Percentiles rank a stretch among this genome's conserved stretches.
Conservation (phyloP, 1,284 basidiomycete species). For the Ceratobasidium sp. region DNA sequence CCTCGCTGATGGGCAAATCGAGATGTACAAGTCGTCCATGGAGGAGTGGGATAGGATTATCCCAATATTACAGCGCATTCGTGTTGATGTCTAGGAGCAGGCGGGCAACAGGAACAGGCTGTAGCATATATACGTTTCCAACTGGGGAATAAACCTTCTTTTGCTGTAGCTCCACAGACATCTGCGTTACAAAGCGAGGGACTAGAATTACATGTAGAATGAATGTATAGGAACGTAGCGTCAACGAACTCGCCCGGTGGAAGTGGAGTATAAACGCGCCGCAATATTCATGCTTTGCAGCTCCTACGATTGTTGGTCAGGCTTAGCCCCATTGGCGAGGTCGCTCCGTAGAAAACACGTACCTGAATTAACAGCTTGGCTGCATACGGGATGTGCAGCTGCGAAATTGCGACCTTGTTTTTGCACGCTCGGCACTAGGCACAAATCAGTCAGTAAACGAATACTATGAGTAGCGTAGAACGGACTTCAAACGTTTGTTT, state of each 20-base stretch:
- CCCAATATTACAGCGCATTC: conserved; percentile 85
- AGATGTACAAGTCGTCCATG: conserved; percentile 86
- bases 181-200: conserved; percentile 32
- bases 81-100: conserved; percentile 75
- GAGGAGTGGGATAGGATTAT: conserved; percentile 94
- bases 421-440: conserved; percentile 83
- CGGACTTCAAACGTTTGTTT: conserved; percentile 83
- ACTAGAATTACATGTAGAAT: conserved; percentile 10
- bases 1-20: conserved; percentile 93
- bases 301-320: conserved; percentile 63
- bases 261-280: conserved; percentile 82
- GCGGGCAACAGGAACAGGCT: neutral
- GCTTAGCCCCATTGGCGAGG: neutral
- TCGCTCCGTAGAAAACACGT: conserved; percentile 49
- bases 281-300: conserved; percentile 93
- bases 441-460: conserved; percentile 7
- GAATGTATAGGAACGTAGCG: neutral
- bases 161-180: neutral
- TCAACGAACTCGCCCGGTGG: conserved; percentile 68
- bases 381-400: conserved; percentile 91
- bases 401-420: conserved; percentile 94
- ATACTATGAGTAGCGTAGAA: conserved; percentile 5
- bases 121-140: conserved; percentile 11
- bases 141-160: neutral
- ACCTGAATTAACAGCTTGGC: conserved; percentile 94